These are phyloP conservation scores for Chytriomyces hyalinus DNA, from an alignment of 192 early-diverging fungal species.

Conservation along the genomic window DNA sequence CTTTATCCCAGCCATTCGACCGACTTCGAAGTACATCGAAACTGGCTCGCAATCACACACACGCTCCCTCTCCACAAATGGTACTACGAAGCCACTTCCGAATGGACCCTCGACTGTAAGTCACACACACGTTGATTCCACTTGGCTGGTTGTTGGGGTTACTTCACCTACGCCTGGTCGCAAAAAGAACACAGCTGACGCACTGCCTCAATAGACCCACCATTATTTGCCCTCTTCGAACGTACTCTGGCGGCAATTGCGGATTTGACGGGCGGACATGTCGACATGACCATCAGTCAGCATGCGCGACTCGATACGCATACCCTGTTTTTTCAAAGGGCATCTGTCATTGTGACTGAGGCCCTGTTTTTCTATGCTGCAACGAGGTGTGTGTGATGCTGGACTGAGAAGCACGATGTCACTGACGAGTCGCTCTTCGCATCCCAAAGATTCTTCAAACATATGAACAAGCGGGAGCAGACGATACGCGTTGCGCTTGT, in stretches of 20 bases:
- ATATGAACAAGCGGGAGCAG: neutral
- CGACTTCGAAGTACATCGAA: conserved; percentile 98
- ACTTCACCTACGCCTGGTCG: neutral
- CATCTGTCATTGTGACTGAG: conserved; percentile 83
- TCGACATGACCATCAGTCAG: no score
- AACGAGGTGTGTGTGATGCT: conserved; percentile 47
- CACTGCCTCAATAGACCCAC: conserved; percentile 70
- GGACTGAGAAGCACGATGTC: no score
- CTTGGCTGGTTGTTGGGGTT: conserved; percentile 3
- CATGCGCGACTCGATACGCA: neutral
- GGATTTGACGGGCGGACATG: no score
- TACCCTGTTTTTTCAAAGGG: conserved; percentile 85
- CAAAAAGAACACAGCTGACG: conserved; percentile 78
- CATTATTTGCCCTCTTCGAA: conserved; percentile 98
- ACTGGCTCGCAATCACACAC: conserved; percentile 94
- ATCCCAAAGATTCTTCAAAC: neutral
- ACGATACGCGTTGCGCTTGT: conserved; percentile 36
- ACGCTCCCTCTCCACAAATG: conserved; percentile 79
- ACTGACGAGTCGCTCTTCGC: no score
- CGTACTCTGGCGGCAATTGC: conserved; percentile 59
- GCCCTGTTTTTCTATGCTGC: conserved; percentile 75
- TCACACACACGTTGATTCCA: conserved; percentile 13
- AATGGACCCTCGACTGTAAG: conserved; percentile 23
- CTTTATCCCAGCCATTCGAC: conserved; percentile 67
- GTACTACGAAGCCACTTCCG: conserved; percentile 75